Conservation (phyloP, 2,329 filamentous ascomycete species). For the Chaetomium globosum region DNA sequence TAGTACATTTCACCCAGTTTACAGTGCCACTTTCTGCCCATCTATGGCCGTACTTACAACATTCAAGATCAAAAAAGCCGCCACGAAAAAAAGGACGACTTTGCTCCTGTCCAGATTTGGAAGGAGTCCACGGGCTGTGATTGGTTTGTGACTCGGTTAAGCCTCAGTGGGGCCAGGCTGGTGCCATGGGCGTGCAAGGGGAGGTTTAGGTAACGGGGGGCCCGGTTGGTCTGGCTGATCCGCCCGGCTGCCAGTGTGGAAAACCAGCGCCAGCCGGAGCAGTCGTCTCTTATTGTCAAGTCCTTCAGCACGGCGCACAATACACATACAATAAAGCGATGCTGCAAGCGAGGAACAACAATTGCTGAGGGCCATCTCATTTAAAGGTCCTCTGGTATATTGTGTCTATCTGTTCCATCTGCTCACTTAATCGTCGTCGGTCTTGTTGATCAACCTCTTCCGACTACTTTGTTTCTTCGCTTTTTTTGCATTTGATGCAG, state of each 20-base stretch:
- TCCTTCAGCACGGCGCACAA: constrained; percentile 15
- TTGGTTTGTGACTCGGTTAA: constrained; percentile 36
- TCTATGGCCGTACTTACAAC: background rate
- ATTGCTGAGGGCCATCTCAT: constrained; percentile 17
- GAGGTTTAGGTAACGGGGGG: constrained; percentile 18
- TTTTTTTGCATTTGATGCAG: background rate
- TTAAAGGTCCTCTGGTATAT: constrained; percentile 1
- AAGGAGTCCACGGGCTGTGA: constrained; percentile 29
- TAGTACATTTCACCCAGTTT: no score
- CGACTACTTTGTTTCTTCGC: background rate
- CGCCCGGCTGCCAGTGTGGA: constrained; percentile 19
- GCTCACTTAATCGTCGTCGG: background rate
- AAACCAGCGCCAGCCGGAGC: constrained; percentile 24
- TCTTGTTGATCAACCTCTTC: background rate
- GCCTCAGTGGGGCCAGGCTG: constrained; percentile 34
- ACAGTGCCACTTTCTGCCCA: background rate
- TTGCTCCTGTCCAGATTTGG: constrained; percentile 36
- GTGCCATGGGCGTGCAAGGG: constrained; percentile 17
- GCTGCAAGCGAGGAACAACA: constrained; percentile 12
- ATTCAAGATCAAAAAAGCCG: background rate
- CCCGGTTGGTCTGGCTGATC: constrained; percentile 23
- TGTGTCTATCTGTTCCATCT: background rate
- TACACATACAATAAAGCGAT: constrained; percentile 7
- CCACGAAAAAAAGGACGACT: constrained; percentile 13
- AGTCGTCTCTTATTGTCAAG: constrained; percentile 22